Base-by-base conservation (phyloP, 192 early-diverging fungal species). In the Coemansia asiatica region DNA sequence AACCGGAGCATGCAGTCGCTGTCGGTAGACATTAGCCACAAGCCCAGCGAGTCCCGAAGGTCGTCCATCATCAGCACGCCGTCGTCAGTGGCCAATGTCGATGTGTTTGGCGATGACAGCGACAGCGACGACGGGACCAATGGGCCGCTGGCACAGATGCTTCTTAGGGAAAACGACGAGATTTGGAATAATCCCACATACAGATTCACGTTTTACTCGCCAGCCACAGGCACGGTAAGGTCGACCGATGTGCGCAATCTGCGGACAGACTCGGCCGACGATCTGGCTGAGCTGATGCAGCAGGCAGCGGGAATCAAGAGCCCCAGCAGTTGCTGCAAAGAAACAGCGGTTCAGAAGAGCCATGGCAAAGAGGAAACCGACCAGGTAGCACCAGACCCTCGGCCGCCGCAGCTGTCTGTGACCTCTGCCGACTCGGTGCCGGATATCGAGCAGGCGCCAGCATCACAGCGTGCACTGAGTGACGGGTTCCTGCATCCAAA, bases 131-230 rank as follows among this genome's bases (percentile, higher is more conserved):
- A 66, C 25, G 61, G 35, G 27, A 22, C 16, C 12, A 64, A 68
- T 28, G 78, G 78, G 0, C 73, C 78, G 63, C 57, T 81, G 69
- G 63, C 78, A 16, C 69, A 81, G 66, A 50, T 76, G 57, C 68
- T 76, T 55, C 36, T 76, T 40, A 62, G 49, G 19, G 78, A 81
- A 51, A 73, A 82, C 47, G 74, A 76, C 56, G 74, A 76, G 64
- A 82, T 76, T 22, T 83, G 77, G 72, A 75, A 73, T 64, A 72
- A 83, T 61, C 26, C 55, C 26, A 56, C 55, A 3, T 85, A 77
- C 64, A 75, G 90, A 29, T 92, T 85, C 63, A 88, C 85, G 2
- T 89, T 88, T 56, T 92, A 89, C 69, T 87, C 86, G 54, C 84
- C 85, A 1, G 76, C 69, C 15, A 85, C 84, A 7, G 89, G 88